phyloP scores from a whole-genome alignment of 1,139 yeast genomes.

The Pichia sp. region DNA sequence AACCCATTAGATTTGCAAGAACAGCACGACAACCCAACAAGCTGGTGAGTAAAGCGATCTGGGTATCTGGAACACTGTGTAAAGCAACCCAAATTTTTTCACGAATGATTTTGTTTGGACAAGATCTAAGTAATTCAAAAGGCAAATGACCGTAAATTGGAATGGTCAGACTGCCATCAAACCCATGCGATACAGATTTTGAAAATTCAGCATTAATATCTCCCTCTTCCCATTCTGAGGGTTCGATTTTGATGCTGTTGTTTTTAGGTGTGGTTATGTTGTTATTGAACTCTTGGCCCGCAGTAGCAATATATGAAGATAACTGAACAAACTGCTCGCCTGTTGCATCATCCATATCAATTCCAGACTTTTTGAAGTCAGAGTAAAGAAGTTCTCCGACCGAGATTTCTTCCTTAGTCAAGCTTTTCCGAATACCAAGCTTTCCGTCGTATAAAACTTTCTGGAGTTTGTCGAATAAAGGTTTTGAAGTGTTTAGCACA shows the following conservation, averaged over 20 bases:
- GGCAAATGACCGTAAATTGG: conserved; percentile 73
- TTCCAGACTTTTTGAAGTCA: conserved; percentile 90
- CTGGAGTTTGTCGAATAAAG: conserved; percentile 58
- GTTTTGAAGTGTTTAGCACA: conserved; percentile 79
- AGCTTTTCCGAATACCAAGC: conserved; percentile 35
- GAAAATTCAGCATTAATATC: conserved; percentile 25
- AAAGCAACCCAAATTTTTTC: conserved; percentile 70
- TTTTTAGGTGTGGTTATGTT: conserved; percentile 46
- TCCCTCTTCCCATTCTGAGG: conserved; percentile 23
- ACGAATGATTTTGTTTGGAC: conserved; percentile 57
- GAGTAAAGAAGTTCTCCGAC: conserved; percentile 78
- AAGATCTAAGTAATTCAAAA: conserved; percentile 57
- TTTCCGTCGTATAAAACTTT: conserved; percentile 45
- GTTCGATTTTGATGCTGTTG: conserved; percentile 31
- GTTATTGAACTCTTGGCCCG: conserved; percentile 75
- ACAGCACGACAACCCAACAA: conserved; percentile 65
- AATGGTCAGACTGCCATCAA: conserved; percentile 39
- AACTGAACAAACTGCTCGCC: conserved; percentile 69
- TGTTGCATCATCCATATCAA: conserved; percentile 65
- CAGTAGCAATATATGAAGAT: conserved; percentile 75
- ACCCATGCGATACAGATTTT: conserved; percentile 22
- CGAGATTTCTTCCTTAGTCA: conserved; percentile 68
- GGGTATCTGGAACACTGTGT: conserved; percentile 54
- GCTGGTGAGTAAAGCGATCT: conserved; percentile 54
- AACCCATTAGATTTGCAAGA: conserved; percentile 73